Conservation (phyloP, 192 early-diverging fungal species). For the Backusella morwellensis region DNA sequence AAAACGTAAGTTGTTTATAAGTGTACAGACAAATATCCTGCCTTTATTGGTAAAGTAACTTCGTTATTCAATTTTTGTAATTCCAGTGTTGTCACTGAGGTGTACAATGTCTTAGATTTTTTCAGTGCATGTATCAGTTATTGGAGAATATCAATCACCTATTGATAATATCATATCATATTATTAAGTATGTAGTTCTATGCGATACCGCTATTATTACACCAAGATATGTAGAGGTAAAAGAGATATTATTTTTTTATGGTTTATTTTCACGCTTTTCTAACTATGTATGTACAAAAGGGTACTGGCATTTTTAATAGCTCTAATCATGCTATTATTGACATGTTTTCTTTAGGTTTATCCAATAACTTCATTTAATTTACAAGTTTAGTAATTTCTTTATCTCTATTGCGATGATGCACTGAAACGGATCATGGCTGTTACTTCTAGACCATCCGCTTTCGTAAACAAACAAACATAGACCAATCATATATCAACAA, state of each 20-base stretch:
- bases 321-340: not conserved
- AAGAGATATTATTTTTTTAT: not conserved
- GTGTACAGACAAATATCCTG: too few species aligned
- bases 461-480: slow-evolving; percentile 1
- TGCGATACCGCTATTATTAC: not conserved
- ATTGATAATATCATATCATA: not conserved
- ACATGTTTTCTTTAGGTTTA: not conserved
- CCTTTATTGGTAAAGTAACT: too few species aligned
- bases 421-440: not conserved
- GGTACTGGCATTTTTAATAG: not conserved
- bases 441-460: not conserved
- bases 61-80: too few species aligned
- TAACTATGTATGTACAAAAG: not conserved
- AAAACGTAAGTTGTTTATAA: too few species aligned
- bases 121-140: too few species aligned
- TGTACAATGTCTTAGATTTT: too few species aligned
- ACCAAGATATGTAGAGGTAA: not conserved
- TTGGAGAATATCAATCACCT: too few species aligned
- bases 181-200: not conserved
- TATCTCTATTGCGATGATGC: not conserved
- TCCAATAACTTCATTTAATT: not conserved
- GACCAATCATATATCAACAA: not conserved
- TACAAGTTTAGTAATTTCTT: not conserved
- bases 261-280: not conserved
- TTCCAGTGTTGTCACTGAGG: too few species aligned